Evolutionary conservation across 192 early-diverging fungal species (phyloP).

Genomic region (Coemansia sp.): DNA sequence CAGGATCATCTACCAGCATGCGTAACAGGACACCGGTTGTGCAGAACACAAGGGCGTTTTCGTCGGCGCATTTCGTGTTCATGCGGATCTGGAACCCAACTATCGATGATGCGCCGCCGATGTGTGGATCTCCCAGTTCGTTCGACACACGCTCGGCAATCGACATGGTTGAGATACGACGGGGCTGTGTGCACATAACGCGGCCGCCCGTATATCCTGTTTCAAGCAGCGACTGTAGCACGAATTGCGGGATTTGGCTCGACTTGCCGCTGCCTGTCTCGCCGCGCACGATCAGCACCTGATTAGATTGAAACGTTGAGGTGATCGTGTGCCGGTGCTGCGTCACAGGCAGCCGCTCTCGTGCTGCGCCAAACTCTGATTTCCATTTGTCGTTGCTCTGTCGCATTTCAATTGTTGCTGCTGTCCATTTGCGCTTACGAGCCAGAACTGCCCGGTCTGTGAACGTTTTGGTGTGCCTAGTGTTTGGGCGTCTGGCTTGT

Average conservation of each 20-base stretch:
- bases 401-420: not conserved
- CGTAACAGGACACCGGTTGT: slow-evolving; percentile 65
- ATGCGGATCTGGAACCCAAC: slow-evolving; percentile 64
- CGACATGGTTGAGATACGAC: slow-evolving; percentile 70
- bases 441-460: too few relatives aligned
- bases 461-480: too few relatives aligned
- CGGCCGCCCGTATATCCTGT: slow-evolving; percentile 30
- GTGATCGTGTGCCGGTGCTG: not conserved
- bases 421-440: not conserved
- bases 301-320: slow-evolving; percentile 6
- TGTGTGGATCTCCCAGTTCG: slow-evolving; percentile 53
- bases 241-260: slow-evolving; percentile 83
- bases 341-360: not conserved
- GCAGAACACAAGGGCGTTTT: slow-evolving; percentile 66
- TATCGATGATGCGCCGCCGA: slow-evolving; percentile 20
- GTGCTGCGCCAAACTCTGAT: not conserved
- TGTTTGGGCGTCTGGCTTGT: too few relatives aligned
- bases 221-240: slow-evolving; percentile 64
- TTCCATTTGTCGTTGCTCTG: not conserved
- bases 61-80: slow-evolving; percentile 51
- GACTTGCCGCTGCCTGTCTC: slow-evolving; percentile 55
- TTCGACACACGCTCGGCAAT: slow-evolving; percentile 60
- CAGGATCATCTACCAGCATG: slow-evolving; percentile 39
- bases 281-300: slow-evolving; percentile 36
- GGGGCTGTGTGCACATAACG: slow-evolving; percentile 86